Conservation (phyloP, 768 basidiomycete species). For the Phanerochaete carnosa region DNA sequence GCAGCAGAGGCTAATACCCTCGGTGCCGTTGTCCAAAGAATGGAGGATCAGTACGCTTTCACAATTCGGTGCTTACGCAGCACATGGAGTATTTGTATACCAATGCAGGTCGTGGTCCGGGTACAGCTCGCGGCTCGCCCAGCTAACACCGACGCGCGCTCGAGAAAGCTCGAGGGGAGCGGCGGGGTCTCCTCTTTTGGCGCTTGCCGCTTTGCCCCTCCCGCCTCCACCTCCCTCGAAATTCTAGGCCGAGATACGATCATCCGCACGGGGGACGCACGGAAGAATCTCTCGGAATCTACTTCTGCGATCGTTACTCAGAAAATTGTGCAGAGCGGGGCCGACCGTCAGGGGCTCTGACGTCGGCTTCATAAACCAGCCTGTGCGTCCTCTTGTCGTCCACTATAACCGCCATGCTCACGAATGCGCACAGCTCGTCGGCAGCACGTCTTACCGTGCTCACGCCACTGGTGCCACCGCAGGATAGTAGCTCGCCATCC, state of each 20-base stretch:
- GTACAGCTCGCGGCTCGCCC: neutral
- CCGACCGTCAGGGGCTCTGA: neutral
- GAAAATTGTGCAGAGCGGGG: neutral
- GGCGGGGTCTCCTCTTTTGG: neutral
- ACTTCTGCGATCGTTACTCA: neutral
- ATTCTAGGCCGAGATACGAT: neutral
- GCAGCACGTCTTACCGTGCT: neutral
- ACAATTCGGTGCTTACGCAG: no score
- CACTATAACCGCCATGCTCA: neutral
- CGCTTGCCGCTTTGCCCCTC: neutral
- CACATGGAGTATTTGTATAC: no score
- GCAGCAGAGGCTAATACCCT: no score
- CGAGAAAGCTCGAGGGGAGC: neutral
- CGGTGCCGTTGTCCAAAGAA: no score
- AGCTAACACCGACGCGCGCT: no score
- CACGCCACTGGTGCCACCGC: neutral
- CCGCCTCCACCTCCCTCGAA: neutral
- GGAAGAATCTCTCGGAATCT: neutral
- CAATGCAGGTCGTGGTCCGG: no score
- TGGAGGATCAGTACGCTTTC: no score
- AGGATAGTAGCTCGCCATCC: neutral
- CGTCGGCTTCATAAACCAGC: neutral
- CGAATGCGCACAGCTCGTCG: neutral
- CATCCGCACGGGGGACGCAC: neutral
- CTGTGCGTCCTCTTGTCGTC: neutral